phyloP scores from a whole-genome alignment of 176 grass and related monocot genomes.

The Thalia dealbata region DNA sequence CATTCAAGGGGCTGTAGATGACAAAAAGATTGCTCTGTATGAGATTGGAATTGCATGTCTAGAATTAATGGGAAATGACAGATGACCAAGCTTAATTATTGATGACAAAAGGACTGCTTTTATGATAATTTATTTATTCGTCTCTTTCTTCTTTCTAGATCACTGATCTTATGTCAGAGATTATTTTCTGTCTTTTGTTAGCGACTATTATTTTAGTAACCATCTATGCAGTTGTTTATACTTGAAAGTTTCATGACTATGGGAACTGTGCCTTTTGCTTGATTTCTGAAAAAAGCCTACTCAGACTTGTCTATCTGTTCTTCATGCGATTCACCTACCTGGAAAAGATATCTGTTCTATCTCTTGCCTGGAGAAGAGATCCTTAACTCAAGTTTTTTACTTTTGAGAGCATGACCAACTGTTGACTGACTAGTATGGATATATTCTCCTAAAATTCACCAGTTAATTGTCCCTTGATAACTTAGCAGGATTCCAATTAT shows the following conservation, averaged over 20 bases:
- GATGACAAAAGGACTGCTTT: background rate
- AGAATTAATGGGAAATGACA: too few species aligned
- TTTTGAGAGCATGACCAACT: background rate
- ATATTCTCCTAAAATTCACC: background rate
- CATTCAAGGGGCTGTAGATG: background rate
- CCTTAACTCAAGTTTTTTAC: background rate
- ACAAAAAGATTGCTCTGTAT: background rate
- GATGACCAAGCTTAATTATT: too few species aligned
- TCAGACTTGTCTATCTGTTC: background rate
- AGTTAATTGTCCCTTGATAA: background rate
- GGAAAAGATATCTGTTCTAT: background rate
- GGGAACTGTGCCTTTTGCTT: too few species aligned
- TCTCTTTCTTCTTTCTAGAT: background rate
- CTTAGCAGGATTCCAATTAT: slow-evolving; percentile 3
- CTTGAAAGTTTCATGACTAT: too few species aligned
- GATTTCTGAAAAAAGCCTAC: background rate
- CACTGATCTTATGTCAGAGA: background rate
- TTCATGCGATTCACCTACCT: background rate
- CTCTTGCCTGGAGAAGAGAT: background rate
- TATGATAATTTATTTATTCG: background rate
- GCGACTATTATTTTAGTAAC: too few species aligned
- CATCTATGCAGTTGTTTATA: too few species aligned
- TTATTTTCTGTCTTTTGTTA: too few species aligned
- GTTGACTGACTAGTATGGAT: too few species aligned
- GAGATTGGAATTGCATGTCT: too few species aligned